Evolutionary conservation across 2,329 filamentous ascomycete species (phyloP).

Genomic region (Colletotrichum liriopes): DNA sequence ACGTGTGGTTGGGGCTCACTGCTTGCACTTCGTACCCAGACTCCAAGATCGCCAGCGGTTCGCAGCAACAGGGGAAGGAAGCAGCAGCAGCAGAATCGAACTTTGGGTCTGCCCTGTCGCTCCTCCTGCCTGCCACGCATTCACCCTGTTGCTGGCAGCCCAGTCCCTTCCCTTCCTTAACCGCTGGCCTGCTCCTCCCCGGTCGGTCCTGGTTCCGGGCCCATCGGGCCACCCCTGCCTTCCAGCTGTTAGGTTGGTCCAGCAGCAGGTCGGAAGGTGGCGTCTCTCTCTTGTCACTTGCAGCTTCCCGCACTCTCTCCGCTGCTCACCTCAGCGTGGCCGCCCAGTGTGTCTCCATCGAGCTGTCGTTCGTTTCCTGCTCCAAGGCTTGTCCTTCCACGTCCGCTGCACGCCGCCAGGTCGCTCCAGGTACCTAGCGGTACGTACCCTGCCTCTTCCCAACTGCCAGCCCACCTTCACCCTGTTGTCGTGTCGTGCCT

Average conservation of each 20-base stretch:
- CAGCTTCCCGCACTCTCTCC: neutral
- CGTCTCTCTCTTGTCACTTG: slow-evolving; percentile 2
- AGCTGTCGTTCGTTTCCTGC: slow-evolving; percentile 31
- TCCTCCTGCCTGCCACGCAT: slow-evolving; percentile 16
- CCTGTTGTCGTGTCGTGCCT: slow-evolving; percentile 31
- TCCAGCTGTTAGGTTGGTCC: slow-evolving; percentile 17
- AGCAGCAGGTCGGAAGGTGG: slow-evolving; percentile 28
- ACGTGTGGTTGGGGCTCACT: neutral
- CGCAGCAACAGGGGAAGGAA: slow-evolving; percentile 13
- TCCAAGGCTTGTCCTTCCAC: slow-evolving; percentile 8
- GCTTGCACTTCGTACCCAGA: neutral
- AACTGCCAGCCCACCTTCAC: slow-evolving; percentile 15
- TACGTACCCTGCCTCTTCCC: slow-evolving; percentile 5
- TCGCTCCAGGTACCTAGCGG: slow-evolving; percentile 12
- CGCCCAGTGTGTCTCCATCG: neutral
- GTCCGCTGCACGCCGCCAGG: slow-evolving; percentile 20
- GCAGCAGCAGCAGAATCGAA: neutral
- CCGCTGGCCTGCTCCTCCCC: slow-evolving; percentile 25
- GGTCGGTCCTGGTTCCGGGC: slow-evolving; percentile 35
- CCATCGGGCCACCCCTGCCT: slow-evolving; percentile 23
- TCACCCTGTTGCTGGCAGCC: slow-evolving; percentile 3
- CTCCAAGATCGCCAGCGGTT: slow-evolving; percentile 19
- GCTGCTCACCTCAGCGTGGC: slow-evolving; percentile 20
- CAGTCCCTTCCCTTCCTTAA: slow-evolving; percentile 8
- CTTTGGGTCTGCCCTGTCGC: slow-evolving; percentile 8